phyloP scores from a whole-genome alignment of 768 basidiomycete species.

The Podaxis carcinomalis region DNA sequence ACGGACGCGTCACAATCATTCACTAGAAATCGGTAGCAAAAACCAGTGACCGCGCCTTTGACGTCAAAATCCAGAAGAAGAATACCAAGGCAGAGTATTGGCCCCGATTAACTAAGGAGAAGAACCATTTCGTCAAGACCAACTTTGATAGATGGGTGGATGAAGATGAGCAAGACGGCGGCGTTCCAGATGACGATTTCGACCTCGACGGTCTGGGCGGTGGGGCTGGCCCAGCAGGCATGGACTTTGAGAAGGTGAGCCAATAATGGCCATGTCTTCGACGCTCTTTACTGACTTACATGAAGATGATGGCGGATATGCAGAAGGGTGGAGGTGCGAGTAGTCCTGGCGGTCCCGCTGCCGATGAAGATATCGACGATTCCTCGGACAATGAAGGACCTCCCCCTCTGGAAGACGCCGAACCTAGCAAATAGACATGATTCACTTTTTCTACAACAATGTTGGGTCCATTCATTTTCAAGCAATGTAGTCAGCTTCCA shows the following conservation, averaged over 20 bases:
- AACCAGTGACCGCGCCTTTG: slow-evolving; percentile 64
- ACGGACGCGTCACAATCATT: not conserved
- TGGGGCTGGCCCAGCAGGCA: slow-evolving; percentile 20
- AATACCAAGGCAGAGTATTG: slow-evolving; percentile 74
- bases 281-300: not conserved
- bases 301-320: slow-evolving; percentile 52
- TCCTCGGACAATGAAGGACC: slow-evolving; percentile 61
- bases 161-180: slow-evolving; percentile 91
- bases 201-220: slow-evolving; percentile 43
- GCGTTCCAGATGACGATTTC: slow-evolving; percentile 41
- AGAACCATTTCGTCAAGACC: slow-evolving; percentile 83
- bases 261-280: not conserved
- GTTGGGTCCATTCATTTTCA: not conserved
- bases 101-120: slow-evolving; percentile 91
- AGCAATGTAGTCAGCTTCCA: not conserved
- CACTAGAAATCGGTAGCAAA: slow-evolving; percentile 53
- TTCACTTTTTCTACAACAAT: not conserved
- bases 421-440: slow-evolving; percentile 34
- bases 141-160: slow-evolving; percentile 96
- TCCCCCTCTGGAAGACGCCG: slow-evolving; percentile 76
- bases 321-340: slow-evolving; percentile 22
- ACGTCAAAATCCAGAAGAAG: slow-evolving; percentile 77
- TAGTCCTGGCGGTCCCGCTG: slow-evolving; percentile 20
- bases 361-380: slow-evolving; percentile 40
- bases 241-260: slow-evolving; percentile 65